A percentile compares a stretch with the other conserved stretches of the same genome.
Conservation (phyloP, 2,329 filamentous ascomycete species). For the Aspergillus sp. region DNA sequence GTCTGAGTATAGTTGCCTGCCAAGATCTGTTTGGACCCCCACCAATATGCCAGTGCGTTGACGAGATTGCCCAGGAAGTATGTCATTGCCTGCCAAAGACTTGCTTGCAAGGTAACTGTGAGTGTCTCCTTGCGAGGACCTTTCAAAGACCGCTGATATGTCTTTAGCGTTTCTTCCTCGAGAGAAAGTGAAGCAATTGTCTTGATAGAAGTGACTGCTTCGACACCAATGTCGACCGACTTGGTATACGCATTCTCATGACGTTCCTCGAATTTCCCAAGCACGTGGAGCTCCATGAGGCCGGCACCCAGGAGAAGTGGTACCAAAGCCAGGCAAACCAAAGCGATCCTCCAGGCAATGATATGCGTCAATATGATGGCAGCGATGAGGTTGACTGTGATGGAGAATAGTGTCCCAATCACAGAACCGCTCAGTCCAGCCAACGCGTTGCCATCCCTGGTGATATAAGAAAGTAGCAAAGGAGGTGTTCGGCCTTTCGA, state of each 20-base stretch:
- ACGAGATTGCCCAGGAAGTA: conserved; percentile 64
- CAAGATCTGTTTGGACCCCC: conserved; percentile 73
- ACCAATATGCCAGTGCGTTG: conserved; percentile 79
- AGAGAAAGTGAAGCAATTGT: conserved; percentile 57
- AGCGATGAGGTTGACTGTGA: conserved; percentile 68
- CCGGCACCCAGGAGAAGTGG: conserved; percentile 72
- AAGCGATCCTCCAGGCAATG: conserved; percentile 75
- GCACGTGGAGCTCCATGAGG: conserved; percentile 67
- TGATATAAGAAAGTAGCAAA: conserved; percentile 68
- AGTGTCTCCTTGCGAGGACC: conserved; percentile 56
- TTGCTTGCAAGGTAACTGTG: conserved; percentile 52
- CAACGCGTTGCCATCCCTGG: conserved; percentile 68
- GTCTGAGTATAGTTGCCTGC: conserved; percentile 68
- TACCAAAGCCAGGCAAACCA: conserved; percentile 71
- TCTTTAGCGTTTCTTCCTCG: conserved; percentile 53
- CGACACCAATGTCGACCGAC: conserved; percentile 56
- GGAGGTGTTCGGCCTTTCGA: conserved; percentile 65
- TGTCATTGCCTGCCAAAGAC: conserved; percentile 51
- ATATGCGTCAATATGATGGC: conserved; percentile 72
- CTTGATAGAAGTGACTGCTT: conserved; percentile 58
- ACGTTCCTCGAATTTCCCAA: conserved; percentile 62
- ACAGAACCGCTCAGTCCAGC: conserved; percentile 72
- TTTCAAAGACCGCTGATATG: conserved; percentile 51
- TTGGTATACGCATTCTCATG: conserved; percentile 57
- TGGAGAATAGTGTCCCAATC: conserved; percentile 70